Evolutionary conservation across 2,329 filamentous ascomycete species (phyloP).

Genomic region (Cladobotryum protrusum): DNA sequence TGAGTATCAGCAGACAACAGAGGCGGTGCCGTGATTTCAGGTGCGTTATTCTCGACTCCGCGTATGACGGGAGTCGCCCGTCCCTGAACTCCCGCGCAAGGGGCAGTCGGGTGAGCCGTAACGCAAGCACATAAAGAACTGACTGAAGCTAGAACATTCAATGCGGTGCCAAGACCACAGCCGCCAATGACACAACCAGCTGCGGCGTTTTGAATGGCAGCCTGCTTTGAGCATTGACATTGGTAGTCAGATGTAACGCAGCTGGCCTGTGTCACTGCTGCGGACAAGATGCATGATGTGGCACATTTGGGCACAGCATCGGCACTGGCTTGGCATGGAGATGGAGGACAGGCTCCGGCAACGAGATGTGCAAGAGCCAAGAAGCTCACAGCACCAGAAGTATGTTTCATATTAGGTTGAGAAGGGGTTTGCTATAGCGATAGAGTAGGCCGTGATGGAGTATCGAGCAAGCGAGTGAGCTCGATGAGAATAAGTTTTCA

Average conservation of each 20-base stretch:
- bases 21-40: not conserved
- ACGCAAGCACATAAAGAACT: conserved; percentile 20
- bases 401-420: conserved; percentile 1
- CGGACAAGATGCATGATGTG: conserved; percentile 20
- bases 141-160: conserved; percentile 16
- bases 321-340: conserved; percentile 20
- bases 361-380: conserved; percentile 17
- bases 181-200: conserved; percentile 16
- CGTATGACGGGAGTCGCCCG: too few species aligned
- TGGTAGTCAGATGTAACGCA: conserved; percentile 19
- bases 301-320: conserved; percentile 21
- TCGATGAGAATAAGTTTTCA: not conserved
- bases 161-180: conserved; percentile 15
- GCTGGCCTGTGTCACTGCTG: conserved; percentile 17
- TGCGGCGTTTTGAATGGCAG: conserved; percentile 18
- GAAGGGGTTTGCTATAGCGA: not conserved
- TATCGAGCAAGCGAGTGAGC: not conserved
- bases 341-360: conserved; percentile 16
- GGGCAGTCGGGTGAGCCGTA: conserved; percentile 16
- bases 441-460: not conserved
- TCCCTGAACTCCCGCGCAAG: conserved; percentile 10
- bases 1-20: too few species aligned
- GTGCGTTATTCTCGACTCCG: not conserved
- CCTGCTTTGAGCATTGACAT: conserved; percentile 20
- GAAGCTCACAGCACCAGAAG: conserved; percentile 3